These are phyloP conservation scores for Gossypium davidsonii DNA, from an alignment of 441 rosid species.

Conservation along the genomic window DNA sequence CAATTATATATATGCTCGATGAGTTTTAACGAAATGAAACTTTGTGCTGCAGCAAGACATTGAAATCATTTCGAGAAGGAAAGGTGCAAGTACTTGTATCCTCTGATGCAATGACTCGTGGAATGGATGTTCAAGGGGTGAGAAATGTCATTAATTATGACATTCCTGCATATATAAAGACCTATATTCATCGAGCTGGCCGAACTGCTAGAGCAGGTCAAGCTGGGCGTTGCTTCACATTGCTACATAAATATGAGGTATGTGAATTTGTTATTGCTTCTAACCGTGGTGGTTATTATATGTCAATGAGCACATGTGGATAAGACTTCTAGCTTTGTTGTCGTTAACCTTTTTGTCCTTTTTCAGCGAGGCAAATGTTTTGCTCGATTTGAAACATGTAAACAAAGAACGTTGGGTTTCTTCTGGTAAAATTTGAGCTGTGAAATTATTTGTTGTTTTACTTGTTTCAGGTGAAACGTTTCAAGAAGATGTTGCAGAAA, in stretches of 20 bases:
- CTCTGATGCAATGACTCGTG: conserved; percentile 93
- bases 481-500: conserved; percentile 63
- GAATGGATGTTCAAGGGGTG: conserved; percentile 95
- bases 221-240: conserved; percentile 79
- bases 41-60: conserved; percentile 58
- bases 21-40: conserved; percentile 13
- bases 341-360: background rate
- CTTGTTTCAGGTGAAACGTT: conserved; percentile 62
- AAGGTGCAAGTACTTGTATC: conserved; percentile 84
- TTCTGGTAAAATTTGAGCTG: conserved; percentile 1
- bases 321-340: background rate
- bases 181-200: conserved; percentile 91
- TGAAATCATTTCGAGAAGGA: conserved; percentile 75
- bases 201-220: conserved; percentile 96
- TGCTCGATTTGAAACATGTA: background rate
- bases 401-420: background rate
- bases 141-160: conserved; percentile 83
- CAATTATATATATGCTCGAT: background rate
- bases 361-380: background rate
- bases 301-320: background rate
- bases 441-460: conserved; percentile 9
- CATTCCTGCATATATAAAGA: conserved; percentile 72
- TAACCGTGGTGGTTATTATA: background rate
- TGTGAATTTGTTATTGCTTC: conserved; percentile 6
- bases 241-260: conserved; percentile 72